Evolutionary conservation across 345 rosid genomes (phyloP), one percentile per base, ranked within the genome.

Genomic region (Durio zibethinus): DNA sequence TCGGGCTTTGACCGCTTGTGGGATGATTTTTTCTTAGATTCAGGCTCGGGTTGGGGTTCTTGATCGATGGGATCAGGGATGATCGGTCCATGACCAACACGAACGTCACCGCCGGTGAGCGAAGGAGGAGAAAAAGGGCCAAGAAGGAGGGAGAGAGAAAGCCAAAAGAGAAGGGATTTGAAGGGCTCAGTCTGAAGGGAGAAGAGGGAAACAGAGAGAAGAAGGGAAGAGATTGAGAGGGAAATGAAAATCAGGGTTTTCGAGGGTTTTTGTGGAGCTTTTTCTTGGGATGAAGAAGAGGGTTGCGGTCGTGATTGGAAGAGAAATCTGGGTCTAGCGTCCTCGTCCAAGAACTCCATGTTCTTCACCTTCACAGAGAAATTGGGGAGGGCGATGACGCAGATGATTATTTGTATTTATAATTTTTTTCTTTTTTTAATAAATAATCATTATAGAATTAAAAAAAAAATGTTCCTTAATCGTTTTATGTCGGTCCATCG

Each of bases 321-420:
- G 77, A 90, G 85, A 81, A 93, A 84, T 81, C 93, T 85, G 29
- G 96, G 98, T 72, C 92, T 88, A 2, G 87, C 78, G 81, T 93
- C 98, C 75, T 93, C 99, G 83, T 96, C 99, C 69, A 82, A 71
- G 72, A 91, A 96, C 89, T 96, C 99, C 98, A 96, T 94, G 0
- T 36, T 62, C 40, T 76, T 42, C 35, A 12, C 52, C 68, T 23
- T 42, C 25, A 5, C 45, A 72, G 11, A 20, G 29, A 2, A 43
- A 43, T 1, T 0, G 45, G 48, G 15, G 25, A 3, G 1, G 20
- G 61, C 31, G 61, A 10, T 33, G 5, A n/a, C n/a, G n/a, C n/a
- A n/a, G n/a, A n/a, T n/a, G 38, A 27, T 45, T 48, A 31, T 27
- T 12, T 14, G 1, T n/a, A n/a, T 65, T n/a, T n/a, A 65, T n/a